Evolutionary conservation across 345 rosid genomes (phyloP), one percentile per base, ranked within the genome.

Genomic region (Mangifera indica): DNA sequence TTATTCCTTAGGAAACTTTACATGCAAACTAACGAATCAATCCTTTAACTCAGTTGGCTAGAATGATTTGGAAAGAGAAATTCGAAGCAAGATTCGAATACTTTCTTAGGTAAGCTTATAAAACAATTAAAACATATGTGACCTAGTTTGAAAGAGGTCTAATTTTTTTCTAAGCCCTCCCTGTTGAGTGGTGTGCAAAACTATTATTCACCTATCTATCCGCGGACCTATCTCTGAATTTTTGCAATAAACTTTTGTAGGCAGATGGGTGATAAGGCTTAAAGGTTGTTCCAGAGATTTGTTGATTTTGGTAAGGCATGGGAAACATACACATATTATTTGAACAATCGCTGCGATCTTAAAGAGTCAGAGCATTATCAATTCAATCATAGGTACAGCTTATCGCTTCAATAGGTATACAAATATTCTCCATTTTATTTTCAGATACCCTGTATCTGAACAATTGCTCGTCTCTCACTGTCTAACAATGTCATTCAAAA

Each of bases 361-460:
- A 10, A 0, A n/a, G n/a, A 48, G 17, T 20, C 18, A 52, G 52
- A 51, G 18, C 15, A 20, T 29, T 59, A 66, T 20, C 5, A 51
- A 66, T 52, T 17, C 26, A 51, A 26, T 18, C 25, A 45, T 5
- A 18, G 59, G 18, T 29, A 21, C 45, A 45, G 11, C 67, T 63
- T 15, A 66, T 49, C 59, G n/a, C 5, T 51, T 18, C 5, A 5
- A 49, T 64, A 66, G 21, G 57, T 9, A 44, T 25, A 26, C 22
- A 26, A 49, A 49, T 7, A 3, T 13, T 37, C 44, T 17, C 56
- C 20, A 14, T 14, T 54, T 68, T 2, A 54, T 55, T 54, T 48
- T 54, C 22, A 17, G 17, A 51, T 26, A 25, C 18, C 55, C 63
- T 25, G 58, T 18, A 37, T 67, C 24, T 67, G 51, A 67, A 67